These are phyloP conservation scores for Sapria himalayana DNA, from an alignment of 345 rosid species.

Conservation along the genomic window DNA sequence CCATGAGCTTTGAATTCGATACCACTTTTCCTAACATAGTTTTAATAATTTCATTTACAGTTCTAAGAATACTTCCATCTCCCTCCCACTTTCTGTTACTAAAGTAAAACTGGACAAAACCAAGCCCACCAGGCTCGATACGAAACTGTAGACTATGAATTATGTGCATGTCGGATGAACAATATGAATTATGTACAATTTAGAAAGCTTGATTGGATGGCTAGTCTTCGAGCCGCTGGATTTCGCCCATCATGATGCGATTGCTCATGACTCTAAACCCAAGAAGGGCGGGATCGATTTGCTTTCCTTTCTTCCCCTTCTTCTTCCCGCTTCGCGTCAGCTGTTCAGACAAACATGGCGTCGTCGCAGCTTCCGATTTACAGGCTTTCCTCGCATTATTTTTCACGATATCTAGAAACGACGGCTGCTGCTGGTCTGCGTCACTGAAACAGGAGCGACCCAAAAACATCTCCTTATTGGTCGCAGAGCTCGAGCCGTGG, in stretches of 20 bases:
- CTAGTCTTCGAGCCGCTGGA: slow-evolving; percentile 35
- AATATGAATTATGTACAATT: too few relatives aligned
- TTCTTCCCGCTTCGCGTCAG: slow-evolving; percentile 31
- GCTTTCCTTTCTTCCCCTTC: slow-evolving; percentile 86
- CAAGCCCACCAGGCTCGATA: too few relatives aligned
- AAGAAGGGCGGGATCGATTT: slow-evolving; percentile 70
- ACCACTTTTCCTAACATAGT: too few relatives aligned
- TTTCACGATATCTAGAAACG: slow-evolving; percentile 66
- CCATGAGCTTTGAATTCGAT: too few relatives aligned
- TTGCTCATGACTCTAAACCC: slow-evolving; percentile 87
- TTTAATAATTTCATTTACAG: too few relatives aligned
- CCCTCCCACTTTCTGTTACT: too few relatives aligned
- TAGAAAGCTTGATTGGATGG: too few relatives aligned
- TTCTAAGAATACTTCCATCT: too few relatives aligned
- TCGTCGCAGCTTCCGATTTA: slow-evolving; percentile 4
- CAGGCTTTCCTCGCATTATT: slow-evolving; percentile 17
- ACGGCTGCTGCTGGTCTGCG: slow-evolving; percentile 33
- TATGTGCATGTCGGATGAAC: too few relatives aligned
- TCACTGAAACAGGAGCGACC: slow-evolving; percentile 26
- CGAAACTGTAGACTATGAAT: too few relatives aligned
- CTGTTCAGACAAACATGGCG: slow-evolving; percentile 10
- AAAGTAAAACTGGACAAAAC: too few relatives aligned
- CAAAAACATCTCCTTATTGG: slow-evolving; percentile 28
- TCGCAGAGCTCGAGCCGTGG: slow-evolving; percentile 8
- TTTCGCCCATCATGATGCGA: slow-evolving; percentile 89